Evolutionary conservation across 495 filamentous ascomycete species (phyloP).

Genomic region (Neurospora intermedia): DNA sequence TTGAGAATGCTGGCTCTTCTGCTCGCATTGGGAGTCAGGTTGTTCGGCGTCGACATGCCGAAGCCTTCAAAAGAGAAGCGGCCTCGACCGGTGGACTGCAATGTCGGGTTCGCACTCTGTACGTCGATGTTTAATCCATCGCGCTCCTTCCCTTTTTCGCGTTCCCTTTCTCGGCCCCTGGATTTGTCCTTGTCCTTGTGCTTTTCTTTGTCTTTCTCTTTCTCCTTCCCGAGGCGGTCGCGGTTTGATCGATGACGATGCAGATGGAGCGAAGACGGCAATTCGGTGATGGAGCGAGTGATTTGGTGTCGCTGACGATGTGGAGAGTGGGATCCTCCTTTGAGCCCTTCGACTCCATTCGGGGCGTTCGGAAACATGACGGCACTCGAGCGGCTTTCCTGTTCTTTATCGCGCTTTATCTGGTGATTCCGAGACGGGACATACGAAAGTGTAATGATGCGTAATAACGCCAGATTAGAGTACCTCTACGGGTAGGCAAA

Average conservation of each 20-base stretch:
- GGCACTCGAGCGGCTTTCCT: neutral
- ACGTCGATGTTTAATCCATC: constrained; percentile 26
- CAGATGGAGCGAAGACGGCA: constrained; percentile 36
- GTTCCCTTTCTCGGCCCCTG: constrained; percentile 17
- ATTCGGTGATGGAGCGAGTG: constrained; percentile 38
- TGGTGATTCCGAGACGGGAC: neutral
- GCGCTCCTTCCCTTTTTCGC: constrained; percentile 18
- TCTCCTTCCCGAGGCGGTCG: constrained; percentile 13
- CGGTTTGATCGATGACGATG: constrained; percentile 32
- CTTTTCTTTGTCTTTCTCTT: constrained; percentile 9
- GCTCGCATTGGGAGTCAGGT: constrained; percentile 30
- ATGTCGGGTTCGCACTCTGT: constrained; percentile 17
- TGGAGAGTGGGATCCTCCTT: constrained; percentile 19
- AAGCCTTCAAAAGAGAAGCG: constrained; percentile 29
- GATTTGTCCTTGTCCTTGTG: constrained; percentile 12
- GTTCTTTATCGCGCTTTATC: neutral
- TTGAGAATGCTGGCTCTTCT: constrained; percentile 30
- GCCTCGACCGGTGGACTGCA: constrained; percentile 7
- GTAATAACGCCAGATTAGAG: neutral
- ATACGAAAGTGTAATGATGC: neutral
- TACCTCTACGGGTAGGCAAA: neutral
- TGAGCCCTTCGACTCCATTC: constrained; percentile 23
- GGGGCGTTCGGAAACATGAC: constrained; percentile 7
- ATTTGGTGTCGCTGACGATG: constrained; percentile 37
- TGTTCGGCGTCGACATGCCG: constrained; percentile 31